A percentile compares a stretch with the other conserved stretches of the same genome.
phyloP scores from a whole-genome alignment of 495 filamentous ascomycete species.

The Apiosordaria backusii region DNA sequence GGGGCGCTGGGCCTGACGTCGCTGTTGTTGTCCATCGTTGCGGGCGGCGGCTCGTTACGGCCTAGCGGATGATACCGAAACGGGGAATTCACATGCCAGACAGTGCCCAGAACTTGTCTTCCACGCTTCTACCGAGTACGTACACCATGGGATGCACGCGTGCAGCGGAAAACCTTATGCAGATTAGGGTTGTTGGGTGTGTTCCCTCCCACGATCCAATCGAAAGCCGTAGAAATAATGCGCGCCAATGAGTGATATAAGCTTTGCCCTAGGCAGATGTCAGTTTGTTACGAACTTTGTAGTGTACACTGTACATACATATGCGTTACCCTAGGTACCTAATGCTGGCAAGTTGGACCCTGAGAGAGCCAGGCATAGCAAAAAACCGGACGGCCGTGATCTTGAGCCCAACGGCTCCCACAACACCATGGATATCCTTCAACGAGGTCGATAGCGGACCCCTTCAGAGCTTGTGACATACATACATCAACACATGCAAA shows the following conservation, averaged over 20 bases:
- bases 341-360: too few relatives aligned
- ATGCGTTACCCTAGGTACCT: too few relatives aligned
- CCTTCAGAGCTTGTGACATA: too few relatives aligned
- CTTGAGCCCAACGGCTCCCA: too few relatives aligned
- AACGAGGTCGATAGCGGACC: too few relatives aligned
- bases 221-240: not conserved
- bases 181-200: not conserved
- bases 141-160: conserved; percentile 12
- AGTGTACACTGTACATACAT: not conserved
- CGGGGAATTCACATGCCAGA: conserved; percentile 25
- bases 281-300: not conserved
- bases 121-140: conserved; percentile 6
- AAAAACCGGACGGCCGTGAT: not conserved
- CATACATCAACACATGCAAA: too few relatives aligned
- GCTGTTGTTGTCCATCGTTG: not conserved
- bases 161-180: conserved; percentile 3
- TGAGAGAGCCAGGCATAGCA: too few relatives aligned
- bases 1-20: conserved; percentile 7
- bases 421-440: too few relatives aligned
- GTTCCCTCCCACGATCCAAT: not conserved
- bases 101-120: not conserved
- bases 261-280: not conserved
- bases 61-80: conserved; percentile 22
- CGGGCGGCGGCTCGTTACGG: conserved; percentile 17
- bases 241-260: not conserved